These are phyloP conservation scores for Triticum monococcum DNA, from an alignment of 176 grass and related monocot genomes.

Conservation along the genomic window DNA sequence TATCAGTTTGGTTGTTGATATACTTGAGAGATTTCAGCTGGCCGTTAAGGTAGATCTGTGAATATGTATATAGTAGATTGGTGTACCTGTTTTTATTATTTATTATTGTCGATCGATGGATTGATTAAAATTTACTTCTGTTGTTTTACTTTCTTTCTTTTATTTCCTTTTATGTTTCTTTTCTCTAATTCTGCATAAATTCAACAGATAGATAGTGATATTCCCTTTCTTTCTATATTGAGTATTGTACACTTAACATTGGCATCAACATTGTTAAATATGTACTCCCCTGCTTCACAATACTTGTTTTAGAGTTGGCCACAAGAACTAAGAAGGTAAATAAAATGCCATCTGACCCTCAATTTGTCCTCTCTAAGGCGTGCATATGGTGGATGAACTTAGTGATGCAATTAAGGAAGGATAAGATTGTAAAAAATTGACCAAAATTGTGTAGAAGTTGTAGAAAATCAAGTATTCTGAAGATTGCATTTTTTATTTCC, in stretches of 20 bases:
- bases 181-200: not conserved
- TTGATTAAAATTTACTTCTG: not conserved
- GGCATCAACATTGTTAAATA: not conserved
- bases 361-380: not conserved
- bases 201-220: not conserved
- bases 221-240: not conserved
- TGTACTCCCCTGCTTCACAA: not conserved
- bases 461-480: not conserved
- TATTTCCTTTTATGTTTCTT: not conserved
- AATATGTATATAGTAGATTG: not conserved
- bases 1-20: constrained; percentile 50
- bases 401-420: not conserved
- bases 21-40: constrained; percentile 57
- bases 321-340: not conserved
- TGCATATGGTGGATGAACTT: not conserved
- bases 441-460: not conserved
- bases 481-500: not conserved
- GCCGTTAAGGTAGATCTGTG: constrained; percentile 60
- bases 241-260: not conserved
- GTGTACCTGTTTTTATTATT: too few species aligned
- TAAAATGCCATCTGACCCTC: not conserved
- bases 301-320: not conserved
- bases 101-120: too few species aligned
- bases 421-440: not conserved
- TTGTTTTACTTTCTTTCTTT: not conserved